phyloP scores from a whole-genome alignment of 2,329 filamentous ascomycete species.

The Hypomyces perniciosus region DNA sequence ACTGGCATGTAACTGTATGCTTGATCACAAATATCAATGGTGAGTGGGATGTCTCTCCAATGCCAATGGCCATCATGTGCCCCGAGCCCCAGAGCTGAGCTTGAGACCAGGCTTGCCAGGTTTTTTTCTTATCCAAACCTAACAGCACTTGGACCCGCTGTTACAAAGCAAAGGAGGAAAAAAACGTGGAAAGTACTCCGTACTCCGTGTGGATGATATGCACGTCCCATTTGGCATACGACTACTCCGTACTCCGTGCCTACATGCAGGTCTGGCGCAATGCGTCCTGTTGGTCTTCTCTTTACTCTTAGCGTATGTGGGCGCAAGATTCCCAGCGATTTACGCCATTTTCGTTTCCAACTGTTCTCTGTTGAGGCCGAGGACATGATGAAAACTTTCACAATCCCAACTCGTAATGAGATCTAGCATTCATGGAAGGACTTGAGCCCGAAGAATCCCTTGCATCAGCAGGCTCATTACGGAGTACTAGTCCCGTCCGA shows the following conservation, averaged over 20 bases:
- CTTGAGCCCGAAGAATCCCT: too few relatives aligned
- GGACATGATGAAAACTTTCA: not conserved
- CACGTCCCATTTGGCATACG: too few relatives aligned
- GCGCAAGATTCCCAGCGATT: constrained; percentile 12
- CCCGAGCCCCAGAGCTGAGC: not conserved
- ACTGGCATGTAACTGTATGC: not conserved
- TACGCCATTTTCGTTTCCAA: constrained; percentile 6
- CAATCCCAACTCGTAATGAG: not conserved
- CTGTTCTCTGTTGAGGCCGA: not conserved
- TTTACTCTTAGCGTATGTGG: constrained; percentile 5
- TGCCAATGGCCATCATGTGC: constrained; percentile 3
- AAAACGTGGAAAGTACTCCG: not conserved
- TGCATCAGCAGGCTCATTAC: too few relatives aligned
- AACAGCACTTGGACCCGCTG: constrained; percentile 10
- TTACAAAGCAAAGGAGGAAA: constrained; percentile 1
- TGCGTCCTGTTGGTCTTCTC: constrained; percentile 12
- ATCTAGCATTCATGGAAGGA: too few relatives aligned
- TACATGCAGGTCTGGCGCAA: not conserved
- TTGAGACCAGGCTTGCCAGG: not conserved
- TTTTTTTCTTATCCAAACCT: not conserved
- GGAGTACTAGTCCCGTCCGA: too few relatives aligned
- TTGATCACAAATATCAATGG: too few relatives aligned
- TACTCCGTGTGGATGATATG: too few relatives aligned
- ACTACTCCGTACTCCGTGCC: too few relatives aligned
- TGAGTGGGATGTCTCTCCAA: not conserved